Evolutionary conservation across 2,329 filamentous ascomycete species (phyloP), one percentile per base, ranked within the genome.

Genomic region (Atkinsonella hypoxylon): DNA sequence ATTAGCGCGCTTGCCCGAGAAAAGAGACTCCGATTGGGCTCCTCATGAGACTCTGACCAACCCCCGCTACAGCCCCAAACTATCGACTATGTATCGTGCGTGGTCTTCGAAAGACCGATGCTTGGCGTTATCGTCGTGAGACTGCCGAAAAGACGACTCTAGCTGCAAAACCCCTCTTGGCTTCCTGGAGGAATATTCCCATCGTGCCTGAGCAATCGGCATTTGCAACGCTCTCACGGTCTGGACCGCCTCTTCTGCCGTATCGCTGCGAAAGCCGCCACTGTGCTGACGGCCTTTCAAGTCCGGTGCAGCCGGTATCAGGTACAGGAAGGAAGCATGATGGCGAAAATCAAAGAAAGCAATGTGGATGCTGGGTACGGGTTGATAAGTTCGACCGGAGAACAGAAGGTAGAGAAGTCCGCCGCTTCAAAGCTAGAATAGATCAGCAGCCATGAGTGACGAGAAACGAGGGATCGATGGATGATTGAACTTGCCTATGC

Each of bases 241-340:
- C 4, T 36, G 3, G 34, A 15, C 34, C 11, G 6, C 34, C 34
- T 36, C 34, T 36, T 15, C 34, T 36, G 15, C 34, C 15, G 34
- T 36, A 9, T 5, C 15, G 11, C 11, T 40, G 34, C 6, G 10
- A 48, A 5, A 30, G 13, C 22, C 17, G n/a, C 46, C 4, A 9
- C 17, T 18, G 20, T 13, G 38, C 22, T 34, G 8, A 34, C 13
- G 39, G 12, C 39, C 26, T 26, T 48, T 17, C 18, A 30, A 13
- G 13, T 31, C 18, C 20, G 46, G 46, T 18, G 38, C 46, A 10
- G 46, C 46, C 46, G 46, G 41, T 11, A 48, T 39, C 46, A 48
- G 38, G 38, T 39, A 17, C 38, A 48, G 46, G 41, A n/a, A 4
- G 40, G 22, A 11, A 36, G 31, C 4, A 26, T 15, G 46, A 30